These are phyloP conservation scores for Chrysosporium queenslandicum DNA, from an alignment of 2,329 filamentous ascomycete species.

Conservation along the genomic window DNA sequence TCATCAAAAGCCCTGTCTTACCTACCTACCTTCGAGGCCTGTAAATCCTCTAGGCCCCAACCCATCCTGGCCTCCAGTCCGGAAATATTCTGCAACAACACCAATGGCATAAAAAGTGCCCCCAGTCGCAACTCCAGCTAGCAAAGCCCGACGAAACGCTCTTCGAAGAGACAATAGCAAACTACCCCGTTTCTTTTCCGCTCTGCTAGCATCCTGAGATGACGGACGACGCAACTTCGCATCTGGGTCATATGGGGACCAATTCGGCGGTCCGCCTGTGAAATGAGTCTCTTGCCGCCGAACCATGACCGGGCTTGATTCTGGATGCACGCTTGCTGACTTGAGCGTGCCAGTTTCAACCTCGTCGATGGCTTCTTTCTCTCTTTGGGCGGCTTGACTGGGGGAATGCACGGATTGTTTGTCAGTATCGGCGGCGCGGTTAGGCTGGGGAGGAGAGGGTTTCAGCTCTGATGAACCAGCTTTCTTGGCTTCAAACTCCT, in stretches of 20 bases:
- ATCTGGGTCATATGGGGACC: constrained; percentile 17
- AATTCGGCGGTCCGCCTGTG: constrained; percentile 21
- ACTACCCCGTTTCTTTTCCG: constrained; percentile 5
- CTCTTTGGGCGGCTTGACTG: constrained; percentile 7
- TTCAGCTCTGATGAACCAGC: constrained; percentile 13
- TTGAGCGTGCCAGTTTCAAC: constrained; percentile 11
- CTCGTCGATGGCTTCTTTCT: constrained; percentile 12
- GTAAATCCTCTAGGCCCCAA: constrained; percentile 33
- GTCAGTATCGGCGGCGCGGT: background rate
- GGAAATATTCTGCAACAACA: constrained; percentile 34
- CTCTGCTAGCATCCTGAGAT: background rate
- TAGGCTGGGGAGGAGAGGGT: background rate
- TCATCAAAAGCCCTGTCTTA: background rate
- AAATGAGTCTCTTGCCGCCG: constrained; percentile 11
- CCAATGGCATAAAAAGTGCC: constrained; percentile 35
- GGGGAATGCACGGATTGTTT: constrained; percentile 11
- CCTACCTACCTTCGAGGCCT: constrained; percentile 16
- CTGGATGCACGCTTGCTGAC: constrained; percentile 16
- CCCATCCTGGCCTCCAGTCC: constrained; percentile 33
- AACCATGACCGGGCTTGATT: background rate
- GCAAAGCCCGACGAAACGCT: constrained; percentile 27
- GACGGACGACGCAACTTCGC: background rate
- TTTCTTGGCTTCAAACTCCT: constrained; percentile 18
- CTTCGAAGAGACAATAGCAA: constrained; percentile 17
- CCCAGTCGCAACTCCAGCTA: constrained; percentile 29